Conservation (phyloP, 768 basidiomycete species). For the Glaciozyma martinii region DNA sequence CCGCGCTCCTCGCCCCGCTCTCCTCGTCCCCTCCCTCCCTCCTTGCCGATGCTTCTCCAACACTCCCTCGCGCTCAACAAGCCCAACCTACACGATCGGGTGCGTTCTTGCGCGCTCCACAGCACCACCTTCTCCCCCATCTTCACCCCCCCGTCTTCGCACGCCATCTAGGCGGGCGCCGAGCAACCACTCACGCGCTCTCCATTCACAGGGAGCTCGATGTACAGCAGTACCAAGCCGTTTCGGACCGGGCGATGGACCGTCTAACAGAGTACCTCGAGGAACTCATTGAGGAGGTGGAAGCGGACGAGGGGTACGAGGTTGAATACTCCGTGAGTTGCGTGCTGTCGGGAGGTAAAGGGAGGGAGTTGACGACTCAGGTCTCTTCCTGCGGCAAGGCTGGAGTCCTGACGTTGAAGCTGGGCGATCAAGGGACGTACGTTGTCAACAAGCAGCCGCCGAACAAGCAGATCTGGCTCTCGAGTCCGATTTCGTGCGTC, state of each 20-base stretch:
- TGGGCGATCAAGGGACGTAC: constrained; percentile 71
- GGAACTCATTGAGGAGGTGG: constrained; percentile 47
- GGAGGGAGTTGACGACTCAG: constrained; percentile 11
- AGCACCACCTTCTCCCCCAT: not conserved
- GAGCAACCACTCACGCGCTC: not conserved
- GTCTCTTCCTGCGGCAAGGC: constrained; percentile 47
- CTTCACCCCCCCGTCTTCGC: not conserved
- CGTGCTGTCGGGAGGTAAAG: not conserved
- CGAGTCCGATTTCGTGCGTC: constrained; percentile 69
- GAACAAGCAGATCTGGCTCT: constrained; percentile 95
- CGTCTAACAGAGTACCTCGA: constrained; percentile 65
- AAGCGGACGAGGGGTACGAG: constrained; percentile 55
- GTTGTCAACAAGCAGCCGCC: constrained; percentile 97
- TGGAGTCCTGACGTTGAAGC: constrained; percentile 75
- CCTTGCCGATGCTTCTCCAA: not conserved
- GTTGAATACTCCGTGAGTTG: constrained; percentile 71
- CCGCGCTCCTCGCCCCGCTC: not conserved
- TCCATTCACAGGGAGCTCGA: constrained; percentile 46
- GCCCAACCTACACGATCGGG: not conserved
- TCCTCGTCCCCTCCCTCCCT: not conserved
- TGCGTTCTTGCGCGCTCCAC: not conserved
- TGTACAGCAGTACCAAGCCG: constrained; percentile 56
- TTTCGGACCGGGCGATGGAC: constrained; percentile 72
- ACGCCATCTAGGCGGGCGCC: not conserved
- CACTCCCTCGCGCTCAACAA: not conserved